phyloP scores from a whole-genome alignment of 2,329 filamentous ascomycete genomes.

The Aspergillus pseudonomiae region DNA sequence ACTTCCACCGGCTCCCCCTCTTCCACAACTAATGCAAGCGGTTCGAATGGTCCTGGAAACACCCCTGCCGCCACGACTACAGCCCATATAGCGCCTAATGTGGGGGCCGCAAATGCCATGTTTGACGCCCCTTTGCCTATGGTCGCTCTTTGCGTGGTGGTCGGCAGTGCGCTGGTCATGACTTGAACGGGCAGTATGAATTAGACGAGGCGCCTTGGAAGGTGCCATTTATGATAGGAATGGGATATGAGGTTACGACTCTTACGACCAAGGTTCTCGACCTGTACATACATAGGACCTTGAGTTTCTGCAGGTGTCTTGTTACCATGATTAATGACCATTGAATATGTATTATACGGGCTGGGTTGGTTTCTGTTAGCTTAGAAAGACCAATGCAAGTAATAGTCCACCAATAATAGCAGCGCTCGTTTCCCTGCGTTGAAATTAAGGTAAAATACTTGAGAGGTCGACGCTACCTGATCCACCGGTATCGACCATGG shows the following conservation, averaged over 20 bases:
- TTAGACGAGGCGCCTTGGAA: neutral
- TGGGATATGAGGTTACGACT: conserved; percentile 19
- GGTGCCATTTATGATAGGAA: conserved; percentile 3
- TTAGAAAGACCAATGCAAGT: neutral
- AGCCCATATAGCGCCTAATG: conserved; percentile 22
- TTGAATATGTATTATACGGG: conserved; percentile 3
- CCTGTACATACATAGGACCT: conserved; percentile 14
- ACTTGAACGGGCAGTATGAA: conserved; percentile 18
- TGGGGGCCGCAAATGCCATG: conserved; percentile 21
- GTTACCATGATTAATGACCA: conserved; percentile 1
- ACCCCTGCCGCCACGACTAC: conserved; percentile 6
- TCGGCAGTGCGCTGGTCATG: conserved; percentile 23
- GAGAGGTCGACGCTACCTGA: neutral
- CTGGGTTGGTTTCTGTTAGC: neutral
- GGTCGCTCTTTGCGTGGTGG: conserved; percentile 26
- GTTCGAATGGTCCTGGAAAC: neutral
- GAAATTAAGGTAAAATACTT: neutral
- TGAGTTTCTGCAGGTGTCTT: conserved; percentile 4
- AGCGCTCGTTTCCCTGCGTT: neutral
- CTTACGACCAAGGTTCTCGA: conserved; percentile 11
- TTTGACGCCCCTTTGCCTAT: conserved; percentile 17
- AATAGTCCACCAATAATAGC: neutral
- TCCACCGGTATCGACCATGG: neutral
- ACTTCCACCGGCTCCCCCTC: neutral
- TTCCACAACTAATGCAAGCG: conserved; percentile 15